A percentile compares a stretch with the other conserved stretches of the same genome.
Conservation (phyloP, 2,329 filamentous ascomycete genomes). For the Cladorrhinum sp. region DNA sequence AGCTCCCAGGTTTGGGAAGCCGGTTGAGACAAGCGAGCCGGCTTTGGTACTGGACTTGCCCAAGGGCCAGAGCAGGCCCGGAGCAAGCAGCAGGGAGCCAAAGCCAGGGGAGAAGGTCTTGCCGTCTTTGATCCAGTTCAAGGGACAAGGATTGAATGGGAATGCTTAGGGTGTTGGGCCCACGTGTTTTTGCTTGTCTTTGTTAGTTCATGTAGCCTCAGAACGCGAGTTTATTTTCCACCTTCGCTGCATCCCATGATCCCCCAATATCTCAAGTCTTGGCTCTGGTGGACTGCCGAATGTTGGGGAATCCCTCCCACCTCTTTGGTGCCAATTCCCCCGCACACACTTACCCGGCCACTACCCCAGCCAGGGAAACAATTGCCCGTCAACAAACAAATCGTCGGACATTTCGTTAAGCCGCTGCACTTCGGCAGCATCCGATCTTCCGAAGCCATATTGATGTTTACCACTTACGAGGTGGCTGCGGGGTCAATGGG, state of each 20-base stretch:
- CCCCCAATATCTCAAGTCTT: background rate
- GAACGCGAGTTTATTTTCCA: background rate
- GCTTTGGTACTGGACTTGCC: conserved; percentile 41
- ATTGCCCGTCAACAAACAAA: conserved; percentile 1
- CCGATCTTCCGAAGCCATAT: conserved; percentile 14
- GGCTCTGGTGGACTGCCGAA: conserved; percentile 18
- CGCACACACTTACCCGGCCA: conserved; percentile 20
- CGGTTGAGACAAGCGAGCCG: conserved; percentile 38
- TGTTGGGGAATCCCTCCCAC: conserved; percentile 20
- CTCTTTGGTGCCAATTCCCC: conserved; percentile 4
- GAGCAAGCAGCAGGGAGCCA: conserved; percentile 31
- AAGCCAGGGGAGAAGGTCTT: conserved; percentile 35
- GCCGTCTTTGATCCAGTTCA: conserved; percentile 36
- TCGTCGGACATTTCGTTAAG: conserved; percentile 6
- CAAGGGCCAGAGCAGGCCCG: conserved; percentile 35
- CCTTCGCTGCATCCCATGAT: too few species aligned
- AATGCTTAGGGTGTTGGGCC: background rate
- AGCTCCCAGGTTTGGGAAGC: conserved; percentile 44
- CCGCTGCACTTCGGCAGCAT: conserved; percentile 9
- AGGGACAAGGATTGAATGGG: conserved; percentile 2
- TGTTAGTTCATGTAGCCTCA: background rate
- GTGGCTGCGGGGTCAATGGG: conserved; percentile 9
- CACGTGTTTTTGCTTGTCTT: background rate
- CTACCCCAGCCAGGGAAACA: conserved; percentile 3
- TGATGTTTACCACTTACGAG: background rate